Evolutionary conservation across 345 rosid genomes (phyloP), one percentile per base, ranked within the genome.

Genomic region (Hibiscus mutabilis): DNA sequence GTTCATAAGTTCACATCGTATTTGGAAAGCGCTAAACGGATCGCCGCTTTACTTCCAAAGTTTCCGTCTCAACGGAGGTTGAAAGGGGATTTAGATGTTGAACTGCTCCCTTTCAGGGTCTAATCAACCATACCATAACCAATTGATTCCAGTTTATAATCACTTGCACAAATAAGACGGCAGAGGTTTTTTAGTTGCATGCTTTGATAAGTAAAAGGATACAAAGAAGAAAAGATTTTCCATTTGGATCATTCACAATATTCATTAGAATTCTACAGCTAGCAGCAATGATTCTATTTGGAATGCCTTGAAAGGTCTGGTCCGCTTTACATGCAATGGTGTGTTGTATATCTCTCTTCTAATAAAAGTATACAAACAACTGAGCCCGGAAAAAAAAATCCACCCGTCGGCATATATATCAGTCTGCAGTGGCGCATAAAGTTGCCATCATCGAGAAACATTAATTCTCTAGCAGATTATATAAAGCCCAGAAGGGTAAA

Each of bases 11-110:
- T 72, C 44, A 53, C 69, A 3, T 77, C 80, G 0, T 80, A 77
- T 35, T 60, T 84, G 56, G 71, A 75, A 19, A 56, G 25, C 24
- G 86, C 86, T 9, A 75, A 60, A 59, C 42, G 53, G 13, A 70
- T 84, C 9, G 84, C 88, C 3, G 63, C 31, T 62, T 66, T 78
- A 52, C 86, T 82, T 22, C 86, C 83, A n/a, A 84, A 78, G 75
- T 80, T 79, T 69, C 84, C 86, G 3, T 27, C 66, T 24, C 61
- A 27, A 1, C 75, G 67, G 1, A 66, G 22, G 37, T 31, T 80
- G 19, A 66, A 70, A 0, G 47, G 56, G 8, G 74, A 78, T 12
- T 5, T 79, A 1, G 83, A 80, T 66, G 47, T 55, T 10, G 22
- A 68, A 24, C 25, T 78, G 42, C 12, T 84, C 51, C 19, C 22